Conservation (phyloP, 768 basidiomycete species). For the Leccinum boreale region DNA sequence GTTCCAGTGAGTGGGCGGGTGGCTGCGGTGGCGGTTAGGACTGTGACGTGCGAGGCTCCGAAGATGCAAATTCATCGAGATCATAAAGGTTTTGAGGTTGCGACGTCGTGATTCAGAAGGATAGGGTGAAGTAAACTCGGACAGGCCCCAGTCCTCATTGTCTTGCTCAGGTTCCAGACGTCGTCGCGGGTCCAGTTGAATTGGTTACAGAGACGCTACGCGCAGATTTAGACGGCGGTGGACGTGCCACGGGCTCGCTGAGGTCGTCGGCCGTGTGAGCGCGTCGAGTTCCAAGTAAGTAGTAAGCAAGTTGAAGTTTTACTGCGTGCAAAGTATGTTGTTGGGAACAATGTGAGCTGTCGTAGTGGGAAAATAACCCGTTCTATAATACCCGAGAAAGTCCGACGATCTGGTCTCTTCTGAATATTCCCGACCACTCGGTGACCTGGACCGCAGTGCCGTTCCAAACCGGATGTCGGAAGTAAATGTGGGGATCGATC, state of each 20-base stretch:
- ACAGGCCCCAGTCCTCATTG: slow-evolving; percentile 48
- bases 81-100: slow-evolving; percentile 37
- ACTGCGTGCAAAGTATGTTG: no score
- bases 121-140: slow-evolving; percentile 31
- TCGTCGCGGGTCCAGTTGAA: neutral
- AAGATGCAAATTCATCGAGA: slow-evolving; percentile 40
- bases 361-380: no score
- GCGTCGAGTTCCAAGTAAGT: slow-evolving; percentile 41
- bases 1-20: slow-evolving; percentile 28
- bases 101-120: slow-evolving; percentile 7
- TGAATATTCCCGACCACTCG: no score
- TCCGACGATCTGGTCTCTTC: no score
- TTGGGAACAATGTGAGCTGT: no score
- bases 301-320: no score
- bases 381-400: no score
- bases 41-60: slow-evolving; percentile 10
- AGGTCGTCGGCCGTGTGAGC: slow-evolving; percentile 32
- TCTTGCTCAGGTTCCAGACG: slow-evolving; percentile 7
- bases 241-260: slow-evolving; percentile 1
- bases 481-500: no score
- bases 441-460: no score
- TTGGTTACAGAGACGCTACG: neutral
- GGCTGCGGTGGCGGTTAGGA: neutral
- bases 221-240: neutral
- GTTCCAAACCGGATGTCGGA: no score